Base-by-base conservation (phyloP, 2,329 filamentous ascomycete genomes). In the Cytospora mali region DNA sequence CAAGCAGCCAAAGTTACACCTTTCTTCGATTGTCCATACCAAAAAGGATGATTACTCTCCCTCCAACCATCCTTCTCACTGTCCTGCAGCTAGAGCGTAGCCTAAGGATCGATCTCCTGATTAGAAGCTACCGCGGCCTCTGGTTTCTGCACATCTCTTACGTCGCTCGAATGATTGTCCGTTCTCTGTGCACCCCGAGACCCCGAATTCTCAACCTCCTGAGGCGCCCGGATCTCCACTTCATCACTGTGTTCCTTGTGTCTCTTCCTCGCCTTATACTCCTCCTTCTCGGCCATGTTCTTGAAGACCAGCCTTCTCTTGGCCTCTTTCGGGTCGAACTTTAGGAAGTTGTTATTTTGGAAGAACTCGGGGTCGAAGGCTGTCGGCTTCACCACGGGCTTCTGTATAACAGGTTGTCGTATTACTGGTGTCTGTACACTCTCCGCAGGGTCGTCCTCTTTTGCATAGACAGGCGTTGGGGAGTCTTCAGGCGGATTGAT, bases 241-340 rank as follows among this genome's bases (percentile, higher is more conserved):
- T 18, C 28, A 21, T 25, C 16, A 21, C 28, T 21, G 29, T 42
- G 18, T 10, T 31, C 6, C 18, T 21, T 3, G 27, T 68, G 5
- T 79, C 74, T n/a, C 31, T 72, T 74, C 7, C 70, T 75, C 13
- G 73, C 50, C 70, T 79, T 55, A 74, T 84, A 71, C 74, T 79
- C 66, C 71, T 78, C 68, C 75, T 78, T 61, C 64, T 80, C 27
- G 16, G 39, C 25, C 4, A 7, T n/a, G 9, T 9, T 46, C 49
- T 31, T n/a, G 25, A 59, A 59, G 5, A 11, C 4, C 21, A 27
- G 48, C 21, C 31, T 33, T 11, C 31, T 33, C 13, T 29, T 13
- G 18, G 25, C 48, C 56, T 16, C 39, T 7, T 25, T 33, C 13
- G 57, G 49, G 25, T 59, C 49, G n/a, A 29, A 33, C 29, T 31